Conservation (phyloP, 257 asterid genomes). For the Phtheirospermum japonicum region DNA sequence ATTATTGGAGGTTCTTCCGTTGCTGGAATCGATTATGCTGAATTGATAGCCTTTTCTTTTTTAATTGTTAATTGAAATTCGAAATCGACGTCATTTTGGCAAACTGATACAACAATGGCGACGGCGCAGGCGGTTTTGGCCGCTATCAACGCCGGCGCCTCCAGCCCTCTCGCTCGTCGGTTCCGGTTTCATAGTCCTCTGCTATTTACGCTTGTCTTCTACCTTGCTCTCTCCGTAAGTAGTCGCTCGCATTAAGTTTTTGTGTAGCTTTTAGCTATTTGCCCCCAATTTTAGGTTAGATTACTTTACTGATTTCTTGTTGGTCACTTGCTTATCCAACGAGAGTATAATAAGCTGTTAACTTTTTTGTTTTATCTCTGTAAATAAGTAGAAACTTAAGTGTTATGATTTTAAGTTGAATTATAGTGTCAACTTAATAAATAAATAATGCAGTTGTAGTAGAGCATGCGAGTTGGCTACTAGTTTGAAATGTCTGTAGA, state of each 20-base stretch:
- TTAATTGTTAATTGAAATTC: no score
- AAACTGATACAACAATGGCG: no score
- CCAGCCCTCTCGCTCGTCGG: conserved; percentile 81
- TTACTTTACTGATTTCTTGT: conserved; percentile 9
- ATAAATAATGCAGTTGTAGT: not conserved
- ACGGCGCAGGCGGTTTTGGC: no score
- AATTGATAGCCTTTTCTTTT: no score
- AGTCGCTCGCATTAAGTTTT: no score
- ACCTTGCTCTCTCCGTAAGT: conserved; percentile 51
- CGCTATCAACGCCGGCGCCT: conserved; percentile 78
- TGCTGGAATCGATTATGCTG: no score
- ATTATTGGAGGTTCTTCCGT: no score
- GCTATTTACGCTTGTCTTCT: no score
- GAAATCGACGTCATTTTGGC: no score
- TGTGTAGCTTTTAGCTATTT: not conserved
- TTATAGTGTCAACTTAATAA: conserved; percentile 2
- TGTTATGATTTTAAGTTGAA: not conserved
- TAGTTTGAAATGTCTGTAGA: not conserved
- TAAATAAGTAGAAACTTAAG: no score
- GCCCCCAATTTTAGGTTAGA: conserved; percentile 22
- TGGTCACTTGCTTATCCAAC: not conserved
- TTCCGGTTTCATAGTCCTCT: conserved; percentile 89
- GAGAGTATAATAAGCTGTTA: not conserved
- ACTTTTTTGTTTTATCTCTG: not conserved
- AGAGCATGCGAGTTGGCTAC: conserved; percentile 6